Percentiles rank a stretch among this genome's conserved stretches.
Evolutionary conservation across 2,329 filamentous ascomycete species (phyloP).

Genomic region (Paecilomyces formosus): DNA sequence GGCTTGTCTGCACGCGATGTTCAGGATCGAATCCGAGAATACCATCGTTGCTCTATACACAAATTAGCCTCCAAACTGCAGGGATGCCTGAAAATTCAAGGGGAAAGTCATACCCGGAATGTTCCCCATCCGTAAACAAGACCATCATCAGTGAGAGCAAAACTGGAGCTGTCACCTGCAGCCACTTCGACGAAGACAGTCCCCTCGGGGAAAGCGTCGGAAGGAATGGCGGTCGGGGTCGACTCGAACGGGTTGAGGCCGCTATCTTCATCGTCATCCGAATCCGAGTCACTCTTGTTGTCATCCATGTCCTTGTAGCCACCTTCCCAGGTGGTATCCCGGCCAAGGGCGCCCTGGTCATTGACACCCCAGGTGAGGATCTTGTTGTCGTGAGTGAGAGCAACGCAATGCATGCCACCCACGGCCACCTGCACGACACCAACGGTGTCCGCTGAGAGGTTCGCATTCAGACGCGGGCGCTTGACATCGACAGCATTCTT

Average conservation of each 20-base stretch:
- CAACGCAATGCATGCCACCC: slow-evolving; percentile 75
- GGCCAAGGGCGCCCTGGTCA: slow-evolving; percentile 72
- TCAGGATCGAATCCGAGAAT: slow-evolving; percentile 50
- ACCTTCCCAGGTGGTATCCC: slow-evolving; percentile 63
- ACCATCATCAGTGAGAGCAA: slow-evolving; percentile 54
- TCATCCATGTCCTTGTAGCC: slow-evolving; percentile 48
- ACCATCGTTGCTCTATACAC: slow-evolving; percentile 52
- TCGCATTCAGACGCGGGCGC: slow-evolving; percentile 62
- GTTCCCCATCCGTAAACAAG: slow-evolving; percentile 57
- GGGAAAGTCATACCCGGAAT: slow-evolving; percentile 45
- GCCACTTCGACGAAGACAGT: slow-evolving; percentile 51
- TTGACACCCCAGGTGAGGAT: slow-evolving; percentile 85
- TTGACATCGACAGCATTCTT: slow-evolving; percentile 64
- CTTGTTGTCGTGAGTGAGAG: slow-evolving; percentile 70
- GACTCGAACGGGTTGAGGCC: slow-evolving; percentile 52
- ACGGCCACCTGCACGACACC: slow-evolving; percentile 68
- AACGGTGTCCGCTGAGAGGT: slow-evolving; percentile 49
- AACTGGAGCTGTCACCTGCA: slow-evolving; percentile 53
- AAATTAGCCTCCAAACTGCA: neutral
- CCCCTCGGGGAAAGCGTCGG: slow-evolving; percentile 43
- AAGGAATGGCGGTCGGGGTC: slow-evolving; percentile 45
- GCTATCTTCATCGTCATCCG: slow-evolving; percentile 45
- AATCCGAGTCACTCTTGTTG: slow-evolving; percentile 27
- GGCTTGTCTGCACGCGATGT: slow-evolving; percentile 37
- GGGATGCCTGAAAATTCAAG: neutral